Evolutionary conservation across 2,329 filamentous ascomycete genomes (phyloP).

Genomic region (Colletotrichum sp.): DNA sequence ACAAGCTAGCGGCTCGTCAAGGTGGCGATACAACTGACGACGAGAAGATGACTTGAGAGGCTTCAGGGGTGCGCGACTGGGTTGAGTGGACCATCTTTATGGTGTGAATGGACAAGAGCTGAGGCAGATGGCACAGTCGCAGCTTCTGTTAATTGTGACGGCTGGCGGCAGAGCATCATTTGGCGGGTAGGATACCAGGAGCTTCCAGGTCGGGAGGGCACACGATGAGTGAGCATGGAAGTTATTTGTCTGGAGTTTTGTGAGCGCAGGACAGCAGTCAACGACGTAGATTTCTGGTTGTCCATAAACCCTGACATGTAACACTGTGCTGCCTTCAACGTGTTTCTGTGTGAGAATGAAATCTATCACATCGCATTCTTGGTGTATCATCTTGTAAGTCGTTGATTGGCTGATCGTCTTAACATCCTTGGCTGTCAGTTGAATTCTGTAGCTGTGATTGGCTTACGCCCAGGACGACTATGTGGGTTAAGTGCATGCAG

Average conservation of each 20-base stretch:
- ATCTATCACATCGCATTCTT: not conserved
- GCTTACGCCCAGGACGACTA: not conserved
- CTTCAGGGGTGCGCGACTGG: not conserved
- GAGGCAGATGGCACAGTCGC: not conserved
- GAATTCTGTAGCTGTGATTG: not conserved
- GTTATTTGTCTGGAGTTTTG: not conserved
- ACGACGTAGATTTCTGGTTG: not conserved
- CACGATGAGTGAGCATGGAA: not conserved
- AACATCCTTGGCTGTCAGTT: not conserved
- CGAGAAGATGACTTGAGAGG: slow-evolving; percentile 38
- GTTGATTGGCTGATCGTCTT: not conserved
- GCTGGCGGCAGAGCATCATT: not conserved
- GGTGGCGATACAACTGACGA: slow-evolving; percentile 56
- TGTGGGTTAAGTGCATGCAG: not conserved
- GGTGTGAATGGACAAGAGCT: not conserved
- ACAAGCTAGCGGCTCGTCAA: slow-evolving; percentile 36
- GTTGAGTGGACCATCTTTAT: not conserved
- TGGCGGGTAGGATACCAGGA: not conserved
- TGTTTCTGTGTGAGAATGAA: not conserved
- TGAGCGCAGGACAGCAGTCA: not conserved
- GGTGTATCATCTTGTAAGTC: not conserved
- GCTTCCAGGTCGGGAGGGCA: not conserved
- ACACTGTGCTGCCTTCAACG: not conserved
- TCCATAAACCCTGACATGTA: not conserved
- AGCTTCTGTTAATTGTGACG: not conserved